A percentile compares a stretch with the other conserved stretches of the same genome.
Conservation (phyloP, 345 rosid genomes). For the Mallotus nudiflorus region DNA sequence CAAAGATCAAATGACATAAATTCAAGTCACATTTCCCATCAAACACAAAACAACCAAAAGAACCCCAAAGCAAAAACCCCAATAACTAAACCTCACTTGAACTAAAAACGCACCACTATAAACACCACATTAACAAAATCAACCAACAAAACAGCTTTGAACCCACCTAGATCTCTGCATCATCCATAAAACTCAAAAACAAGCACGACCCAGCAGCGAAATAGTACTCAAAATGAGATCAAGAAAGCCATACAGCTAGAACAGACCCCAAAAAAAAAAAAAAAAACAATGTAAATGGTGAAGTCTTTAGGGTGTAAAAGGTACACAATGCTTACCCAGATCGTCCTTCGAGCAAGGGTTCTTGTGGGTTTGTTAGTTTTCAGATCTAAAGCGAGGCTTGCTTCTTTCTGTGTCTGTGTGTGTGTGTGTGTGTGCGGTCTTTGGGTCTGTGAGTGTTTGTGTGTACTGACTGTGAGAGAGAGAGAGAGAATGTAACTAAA, state of each 20-base stretch:
- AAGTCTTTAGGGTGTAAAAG: background rate
- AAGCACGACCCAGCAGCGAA: slow-evolving; percentile 23
- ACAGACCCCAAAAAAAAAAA: background rate
- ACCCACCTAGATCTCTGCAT: slow-evolving; percentile 33
- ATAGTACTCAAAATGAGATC: slow-evolving; percentile 30
- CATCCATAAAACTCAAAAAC: slow-evolving; percentile 10
- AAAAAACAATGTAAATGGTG: background rate
- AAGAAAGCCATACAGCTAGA: slow-evolving; percentile 22
- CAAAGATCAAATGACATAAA: background rate
- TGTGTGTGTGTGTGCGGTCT: background rate
- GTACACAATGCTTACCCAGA: slow-evolving; percentile 22
- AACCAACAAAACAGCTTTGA: slow-evolving; percentile 22
- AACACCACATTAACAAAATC: slow-evolving; percentile 14
- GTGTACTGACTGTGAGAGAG: background rate
- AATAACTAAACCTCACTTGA: background rate
- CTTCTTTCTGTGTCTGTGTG: too few relatives aligned
- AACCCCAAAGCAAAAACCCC: too few relatives aligned
- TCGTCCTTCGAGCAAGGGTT: slow-evolving; percentile 10
- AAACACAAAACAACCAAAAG: background rate
- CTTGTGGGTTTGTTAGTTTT: slow-evolving; percentile 18
- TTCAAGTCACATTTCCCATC: background rate
- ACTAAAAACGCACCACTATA: slow-evolving; percentile 16
- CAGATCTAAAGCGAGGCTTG: slow-evolving; percentile 56
- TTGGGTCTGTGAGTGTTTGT: background rate
- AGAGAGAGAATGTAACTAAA: slow-evolving; percentile 28